phyloP scores from a whole-genome alignment of 129 eudicot genomes.

The Deinandra increscens region DNA sequence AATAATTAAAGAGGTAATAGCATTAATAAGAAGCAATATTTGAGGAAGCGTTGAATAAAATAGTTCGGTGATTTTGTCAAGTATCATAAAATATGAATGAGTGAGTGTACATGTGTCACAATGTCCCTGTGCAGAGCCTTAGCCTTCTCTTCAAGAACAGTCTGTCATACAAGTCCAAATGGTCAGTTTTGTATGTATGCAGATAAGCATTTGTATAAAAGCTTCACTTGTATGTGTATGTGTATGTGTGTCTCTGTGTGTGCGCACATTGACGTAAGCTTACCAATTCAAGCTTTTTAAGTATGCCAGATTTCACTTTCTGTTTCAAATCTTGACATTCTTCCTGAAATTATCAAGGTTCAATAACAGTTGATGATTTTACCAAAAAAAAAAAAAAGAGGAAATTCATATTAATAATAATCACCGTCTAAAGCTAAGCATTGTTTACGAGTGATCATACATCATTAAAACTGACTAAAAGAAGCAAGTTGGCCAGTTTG shows the following conservation, averaged over 20 bases:
- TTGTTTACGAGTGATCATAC: neutral
- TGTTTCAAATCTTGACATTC: slow-evolving; percentile 67
- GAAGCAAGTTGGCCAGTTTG: neutral
- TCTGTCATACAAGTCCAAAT: slow-evolving; percentile 44
- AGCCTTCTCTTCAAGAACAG: slow-evolving; percentile 66
- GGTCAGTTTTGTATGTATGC: slow-evolving; percentile 8
- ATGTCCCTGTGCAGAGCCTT: slow-evolving; percentile 61
- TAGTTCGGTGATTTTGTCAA: neutral
- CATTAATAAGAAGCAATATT: neutral
- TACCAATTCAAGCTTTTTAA: slow-evolving; percentile 59
- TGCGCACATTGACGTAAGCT: too few relatives aligned
- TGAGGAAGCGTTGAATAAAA: neutral
- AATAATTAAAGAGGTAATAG: neutral
- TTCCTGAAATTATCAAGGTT: slow-evolving; percentile 41
- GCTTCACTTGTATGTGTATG: neutral
- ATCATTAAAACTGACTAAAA: neutral
- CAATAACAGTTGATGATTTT: slow-evolving; percentile 5
- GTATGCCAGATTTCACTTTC: slow-evolving; percentile 52
- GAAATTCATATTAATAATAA: neutral
- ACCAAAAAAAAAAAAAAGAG: neutral
- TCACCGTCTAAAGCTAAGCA: slow-evolving; percentile 1
- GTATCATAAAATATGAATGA: neutral
- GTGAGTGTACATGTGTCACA: slow-evolving; percentile 40
- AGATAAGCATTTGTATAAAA: neutral
- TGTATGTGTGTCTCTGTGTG: too few relatives aligned